These are phyloP conservation scores for Chamaecyparis obtusa DNA, from an alignment of 75 land plant genomes.

Conservation along the genomic window DNA sequence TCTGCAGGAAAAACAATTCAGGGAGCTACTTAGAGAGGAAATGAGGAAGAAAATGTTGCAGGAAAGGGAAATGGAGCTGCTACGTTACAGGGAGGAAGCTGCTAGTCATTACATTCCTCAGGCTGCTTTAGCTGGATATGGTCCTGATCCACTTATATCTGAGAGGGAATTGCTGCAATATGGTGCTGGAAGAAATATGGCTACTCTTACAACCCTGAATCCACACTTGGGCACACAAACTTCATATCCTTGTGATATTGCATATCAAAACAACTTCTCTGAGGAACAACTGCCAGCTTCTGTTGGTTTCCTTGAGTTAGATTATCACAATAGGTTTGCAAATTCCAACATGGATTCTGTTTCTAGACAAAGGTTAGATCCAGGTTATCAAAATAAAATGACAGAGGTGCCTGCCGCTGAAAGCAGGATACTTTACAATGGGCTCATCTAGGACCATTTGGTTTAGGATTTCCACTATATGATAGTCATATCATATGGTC, in stretches of 20 bases:
- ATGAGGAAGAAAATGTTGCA: background rate
- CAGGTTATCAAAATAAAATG: background rate
- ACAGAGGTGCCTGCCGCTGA: background rate
- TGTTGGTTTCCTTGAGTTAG: background rate
- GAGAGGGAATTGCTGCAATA: background rate
- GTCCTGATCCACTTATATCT: background rate
- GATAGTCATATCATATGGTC: background rate
- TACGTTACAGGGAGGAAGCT: background rate
- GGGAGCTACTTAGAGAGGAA: constrained; percentile 4
- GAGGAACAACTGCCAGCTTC: background rate
- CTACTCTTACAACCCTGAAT: background rate
- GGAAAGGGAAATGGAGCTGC: background rate
- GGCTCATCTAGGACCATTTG: background rate
- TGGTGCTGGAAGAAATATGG: background rate
- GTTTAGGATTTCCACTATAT: background rate
- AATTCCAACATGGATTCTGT: background rate
- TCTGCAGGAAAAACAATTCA: background rate
- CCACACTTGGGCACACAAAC: background rate
- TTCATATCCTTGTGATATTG: background rate
- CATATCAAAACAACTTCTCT: background rate
- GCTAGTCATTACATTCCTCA: background rate
- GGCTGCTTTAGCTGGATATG: background rate
- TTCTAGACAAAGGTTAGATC: background rate
- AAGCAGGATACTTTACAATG: background rate
- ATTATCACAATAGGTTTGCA: background rate